phyloP scores from a whole-genome alignment of 2,329 filamentous ascomycete species.

The Penicillium sp. region DNA sequence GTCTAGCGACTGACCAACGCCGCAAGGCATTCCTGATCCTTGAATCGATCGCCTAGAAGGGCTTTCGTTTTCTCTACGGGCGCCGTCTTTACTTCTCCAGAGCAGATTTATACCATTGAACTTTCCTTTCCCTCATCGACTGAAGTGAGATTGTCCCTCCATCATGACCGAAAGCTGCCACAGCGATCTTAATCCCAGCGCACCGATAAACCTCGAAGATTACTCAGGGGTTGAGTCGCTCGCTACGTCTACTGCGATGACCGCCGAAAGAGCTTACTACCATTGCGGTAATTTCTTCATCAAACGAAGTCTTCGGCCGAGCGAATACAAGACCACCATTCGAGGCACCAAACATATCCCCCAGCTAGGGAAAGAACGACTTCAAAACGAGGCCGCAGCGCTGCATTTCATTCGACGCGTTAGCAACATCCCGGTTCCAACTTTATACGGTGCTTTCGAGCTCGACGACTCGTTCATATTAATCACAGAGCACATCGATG shows the following conservation, averaged over 20 bases:
- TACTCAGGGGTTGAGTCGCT: conserved; percentile 1
- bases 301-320: conserved; percentile 7
- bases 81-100: too few relatives aligned
- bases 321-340: conserved; percentile 3
- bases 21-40: too few relatives aligned
- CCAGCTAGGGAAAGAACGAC: conserved; percentile 12
- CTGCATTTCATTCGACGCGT: conserved; percentile 8
- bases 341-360: conserved; percentile 1
- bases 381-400: conserved; percentile 16
- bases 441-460: conserved; percentile 12
- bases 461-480: conserved; percentile 9
- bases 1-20: too few relatives aligned
- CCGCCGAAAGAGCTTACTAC: conserved; percentile 14
- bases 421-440: conserved; percentile 14
- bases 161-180: too few relatives aligned
- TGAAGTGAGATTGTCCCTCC: too few relatives aligned
- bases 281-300: not conserved
- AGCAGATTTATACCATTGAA: too few relatives aligned
- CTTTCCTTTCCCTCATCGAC: too few relatives aligned
- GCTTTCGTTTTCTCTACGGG: too few relatives aligned
- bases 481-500: conserved; percentile 10
- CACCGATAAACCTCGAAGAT: conserved; percentile 1
- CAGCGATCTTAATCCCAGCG: conserved; percentile 2
- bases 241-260: conserved; percentile 4
- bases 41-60: too few relatives aligned